A percentile compares a stretch with the other conserved stretches of the same genome.
These are phyloP conservation scores for Quercus variabilis DNA, from an alignment of 306 rosid genomes.

Conservation along the genomic window DNA sequence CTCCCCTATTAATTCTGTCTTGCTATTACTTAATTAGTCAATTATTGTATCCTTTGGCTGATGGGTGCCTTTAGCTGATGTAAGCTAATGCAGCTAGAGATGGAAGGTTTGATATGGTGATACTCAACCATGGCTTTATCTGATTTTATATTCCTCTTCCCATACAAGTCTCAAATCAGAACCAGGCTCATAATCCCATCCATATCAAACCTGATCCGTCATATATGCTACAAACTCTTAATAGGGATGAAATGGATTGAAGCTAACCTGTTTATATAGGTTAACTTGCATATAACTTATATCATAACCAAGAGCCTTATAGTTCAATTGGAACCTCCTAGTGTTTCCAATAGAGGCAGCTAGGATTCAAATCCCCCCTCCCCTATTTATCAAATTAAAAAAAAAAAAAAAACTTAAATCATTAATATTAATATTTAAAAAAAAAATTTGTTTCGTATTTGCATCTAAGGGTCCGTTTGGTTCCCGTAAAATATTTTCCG, in stretches of 20 bases:
- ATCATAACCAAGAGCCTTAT: neutral
- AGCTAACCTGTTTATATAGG: neutral
- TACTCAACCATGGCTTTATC: neutral
- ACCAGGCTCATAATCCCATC: neutral
- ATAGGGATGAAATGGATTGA: neutral
- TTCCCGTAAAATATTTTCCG: too few species aligned
- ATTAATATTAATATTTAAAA: too few species aligned
- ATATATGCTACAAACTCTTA: neutral
- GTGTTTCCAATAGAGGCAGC: too few species aligned
- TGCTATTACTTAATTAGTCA: neutral
- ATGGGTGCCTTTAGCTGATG: neutral
- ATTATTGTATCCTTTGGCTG: conserved; percentile 13
- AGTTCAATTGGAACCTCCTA: too few species aligned
- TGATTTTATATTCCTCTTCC: neutral
- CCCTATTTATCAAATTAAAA: too few species aligned
- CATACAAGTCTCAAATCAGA: neutral
- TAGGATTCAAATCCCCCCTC: too few species aligned
- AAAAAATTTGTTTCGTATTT: neutral
- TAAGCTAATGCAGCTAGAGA: neutral
- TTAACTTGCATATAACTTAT: neutral
- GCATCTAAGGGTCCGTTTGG: too few species aligned
- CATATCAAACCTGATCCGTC: neutral
- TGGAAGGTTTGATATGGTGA: neutral
- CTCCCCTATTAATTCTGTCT: neutral
- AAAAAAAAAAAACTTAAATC: too few species aligned